These are phyloP conservation scores for Aspergillus caelatus DNA, from an alignment of 2,329 filamentous ascomycete species.

Conservation along the genomic window DNA sequence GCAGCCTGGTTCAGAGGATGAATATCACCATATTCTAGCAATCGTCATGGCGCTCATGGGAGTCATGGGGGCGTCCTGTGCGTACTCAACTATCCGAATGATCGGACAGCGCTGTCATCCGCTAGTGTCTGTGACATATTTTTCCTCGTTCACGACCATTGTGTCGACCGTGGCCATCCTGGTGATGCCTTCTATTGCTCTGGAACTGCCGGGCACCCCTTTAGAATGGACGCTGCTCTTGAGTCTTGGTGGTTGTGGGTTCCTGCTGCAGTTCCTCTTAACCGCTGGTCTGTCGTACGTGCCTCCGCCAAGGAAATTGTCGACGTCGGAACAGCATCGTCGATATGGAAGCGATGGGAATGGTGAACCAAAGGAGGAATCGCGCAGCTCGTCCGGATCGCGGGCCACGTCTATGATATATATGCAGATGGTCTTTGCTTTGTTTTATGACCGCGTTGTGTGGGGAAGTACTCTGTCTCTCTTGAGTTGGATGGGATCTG, in stretches of 20 bases:
- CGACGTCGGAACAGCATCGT: constrained; percentile 10
- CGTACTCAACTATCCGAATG: constrained; percentile 76
- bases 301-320: constrained; percentile 49
- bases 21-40: constrained; percentile 68
- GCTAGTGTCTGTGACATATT: constrained; percentile 85
- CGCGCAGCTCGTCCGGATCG: constrained; percentile 31
- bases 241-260: constrained; percentile 72
- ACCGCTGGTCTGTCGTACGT: constrained; percentile 76
- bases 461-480: constrained; percentile 62
- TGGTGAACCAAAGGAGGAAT: not conserved
- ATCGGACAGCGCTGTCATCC: constrained; percentile 81
- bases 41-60: constrained; percentile 74
- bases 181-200: constrained; percentile 57
- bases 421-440: constrained; percentile 70
- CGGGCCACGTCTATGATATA: constrained; percentile 70
- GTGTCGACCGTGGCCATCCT: constrained; percentile 66
- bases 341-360: constrained; percentile 5
- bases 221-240: constrained; percentile 69
- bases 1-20: constrained; percentile 47
- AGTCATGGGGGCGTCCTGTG: constrained; percentile 73
- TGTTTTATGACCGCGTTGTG: constrained; percentile 65
- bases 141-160: constrained; percentile 69
- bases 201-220: constrained; percentile 56
- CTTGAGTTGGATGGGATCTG: constrained; percentile 63
- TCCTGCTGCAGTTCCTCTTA: constrained; percentile 83